phyloP scores from a whole-genome alignment of 805 yeast genomes.

The Candida orba region DNA sequence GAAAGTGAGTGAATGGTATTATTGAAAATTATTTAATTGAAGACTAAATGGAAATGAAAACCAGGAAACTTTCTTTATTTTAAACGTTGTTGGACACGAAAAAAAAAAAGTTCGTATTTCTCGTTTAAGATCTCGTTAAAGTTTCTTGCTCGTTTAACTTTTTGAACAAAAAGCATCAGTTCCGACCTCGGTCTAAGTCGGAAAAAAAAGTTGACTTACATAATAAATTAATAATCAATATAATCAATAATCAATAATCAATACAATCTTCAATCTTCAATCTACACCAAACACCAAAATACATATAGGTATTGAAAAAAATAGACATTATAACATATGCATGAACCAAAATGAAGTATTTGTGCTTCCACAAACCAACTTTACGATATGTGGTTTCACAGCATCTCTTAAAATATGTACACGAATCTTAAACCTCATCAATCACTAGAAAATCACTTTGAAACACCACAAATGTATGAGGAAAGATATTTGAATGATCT shows the following conservation, averaged over 20 bases:
- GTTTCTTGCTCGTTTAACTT: too few species aligned
- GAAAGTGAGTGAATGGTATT: background rate
- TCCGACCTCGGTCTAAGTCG: too few species aligned
- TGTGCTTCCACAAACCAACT: too few species aligned
- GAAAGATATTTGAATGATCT: background rate
- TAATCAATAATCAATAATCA: too few species aligned
- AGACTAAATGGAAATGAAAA: background rate
- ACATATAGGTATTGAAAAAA: too few species aligned
- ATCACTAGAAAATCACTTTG: background rate
- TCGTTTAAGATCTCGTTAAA: background rate
- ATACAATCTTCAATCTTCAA: too few species aligned
- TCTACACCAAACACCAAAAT: too few species aligned
- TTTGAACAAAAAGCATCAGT: too few species aligned
- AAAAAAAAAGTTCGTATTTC: background rate
- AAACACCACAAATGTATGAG: background rate
- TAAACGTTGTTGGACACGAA: background rate
- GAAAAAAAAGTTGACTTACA: too few species aligned
- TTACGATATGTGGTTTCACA: too few species aligned
- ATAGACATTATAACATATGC: slow-evolving; percentile 1
- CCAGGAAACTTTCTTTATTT: background rate
- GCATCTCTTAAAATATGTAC: background rate
- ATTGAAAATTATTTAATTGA: background rate
- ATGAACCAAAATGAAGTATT: background rate
- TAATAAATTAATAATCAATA: too few species aligned
- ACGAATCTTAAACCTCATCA: background rate